phyloP scores from a whole-genome alignment of 208 protist species.

The Trypanosoma rangeli region DNA sequence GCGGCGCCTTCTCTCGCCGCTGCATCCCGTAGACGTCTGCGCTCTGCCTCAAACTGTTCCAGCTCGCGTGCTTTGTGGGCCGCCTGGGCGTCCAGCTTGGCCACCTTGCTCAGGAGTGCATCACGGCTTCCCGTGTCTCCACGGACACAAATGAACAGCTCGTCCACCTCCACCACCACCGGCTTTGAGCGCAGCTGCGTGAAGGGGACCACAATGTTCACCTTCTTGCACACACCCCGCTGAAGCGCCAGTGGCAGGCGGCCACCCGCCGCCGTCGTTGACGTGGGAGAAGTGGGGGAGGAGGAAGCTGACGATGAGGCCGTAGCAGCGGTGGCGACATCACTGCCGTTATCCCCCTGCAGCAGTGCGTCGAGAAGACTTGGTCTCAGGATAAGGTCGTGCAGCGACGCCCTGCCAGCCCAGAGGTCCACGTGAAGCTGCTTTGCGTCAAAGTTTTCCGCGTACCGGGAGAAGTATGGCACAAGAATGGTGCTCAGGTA shows the following conservation, averaged over 20 bases:
- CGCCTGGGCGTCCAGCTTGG: constrained; percentile 45
- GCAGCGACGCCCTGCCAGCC: constrained; percentile 78
- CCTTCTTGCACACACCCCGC: constrained; percentile 79
- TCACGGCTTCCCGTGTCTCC: constrained; percentile 17
- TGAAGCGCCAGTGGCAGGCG: constrained; percentile 40
- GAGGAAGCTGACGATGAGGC: constrained; percentile 9
- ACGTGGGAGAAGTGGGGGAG: constrained; percentile 7
- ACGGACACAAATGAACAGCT: constrained; percentile 70
- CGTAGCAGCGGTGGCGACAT: constrained; percentile 10
- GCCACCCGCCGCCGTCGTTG: constrained; percentile 26
- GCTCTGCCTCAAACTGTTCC: constrained; percentile 70
- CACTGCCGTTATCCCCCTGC: constrained; percentile 14
- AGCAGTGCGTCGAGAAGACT: constrained; percentile 67
- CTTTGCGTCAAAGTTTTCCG: constrained; percentile 82
- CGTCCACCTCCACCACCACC: constrained; percentile 76
- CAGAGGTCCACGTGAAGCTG: constrained; percentile 82
- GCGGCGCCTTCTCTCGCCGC: constrained; percentile 4
- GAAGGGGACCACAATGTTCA: constrained; percentile 73
- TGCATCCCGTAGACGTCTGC: constrained; percentile 43
- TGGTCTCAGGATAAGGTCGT: constrained; percentile 71
- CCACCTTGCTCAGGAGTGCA: constrained; percentile 37
- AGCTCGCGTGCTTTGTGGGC: constrained; percentile 60
- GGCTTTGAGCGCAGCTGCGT: constrained; percentile 80
- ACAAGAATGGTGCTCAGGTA: constrained; percentile 80
- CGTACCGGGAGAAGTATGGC: constrained; percentile 80